Evolutionary conservation across 495 filamentous ascomycete species (phyloP), one percentile per base, ranked within the genome.

Genomic region (Massariosphaeria phaeospora): DNA sequence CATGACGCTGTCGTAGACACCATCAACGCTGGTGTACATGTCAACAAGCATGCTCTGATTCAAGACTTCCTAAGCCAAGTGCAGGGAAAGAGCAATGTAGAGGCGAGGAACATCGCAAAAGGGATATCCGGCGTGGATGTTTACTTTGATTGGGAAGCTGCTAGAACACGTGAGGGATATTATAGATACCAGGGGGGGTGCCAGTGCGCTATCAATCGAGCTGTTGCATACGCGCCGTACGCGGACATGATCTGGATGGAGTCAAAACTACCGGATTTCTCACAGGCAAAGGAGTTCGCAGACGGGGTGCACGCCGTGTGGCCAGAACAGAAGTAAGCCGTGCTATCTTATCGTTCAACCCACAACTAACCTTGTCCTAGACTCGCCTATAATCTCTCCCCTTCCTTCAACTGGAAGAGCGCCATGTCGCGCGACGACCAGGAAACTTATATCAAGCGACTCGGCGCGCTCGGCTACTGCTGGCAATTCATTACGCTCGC

Each of bases 401-500:
- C 94, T 24, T 95, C 89, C 33, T 98, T 98, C 84, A 97, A 97
- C 81, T 98, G 93, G 93, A 96, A 97, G 76, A 76, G 90, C 38
- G 93, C 94, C 67, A 98, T 98, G 94, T 76, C 87, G 24, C 80
- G 84, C 59, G 76, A 83, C 39, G 94, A 97, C 69, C 94, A 98
- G 72, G 88, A 95, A 73, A 97, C 94, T 18, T 98, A 96, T 74
- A 97, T 98, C 75, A 74, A 83, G 55, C 88, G 91, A 18, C 84
- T 98, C 33, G 89, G 82, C 49, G 70, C 73, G 35, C 82, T 98
- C 26, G 93, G 93, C 41, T 98, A 96, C 80, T 94, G 86, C 79
- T 97, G 93, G 93, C 93, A 98, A 72, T 98, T 98, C 81, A 97
- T 98, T 76, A 98, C 94, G 26, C 83, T 98, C 29, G 93, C 91